Evolutionary conservation across 1,139 yeast species (phyloP).

Genomic region (Hansenula anomala): DNA sequence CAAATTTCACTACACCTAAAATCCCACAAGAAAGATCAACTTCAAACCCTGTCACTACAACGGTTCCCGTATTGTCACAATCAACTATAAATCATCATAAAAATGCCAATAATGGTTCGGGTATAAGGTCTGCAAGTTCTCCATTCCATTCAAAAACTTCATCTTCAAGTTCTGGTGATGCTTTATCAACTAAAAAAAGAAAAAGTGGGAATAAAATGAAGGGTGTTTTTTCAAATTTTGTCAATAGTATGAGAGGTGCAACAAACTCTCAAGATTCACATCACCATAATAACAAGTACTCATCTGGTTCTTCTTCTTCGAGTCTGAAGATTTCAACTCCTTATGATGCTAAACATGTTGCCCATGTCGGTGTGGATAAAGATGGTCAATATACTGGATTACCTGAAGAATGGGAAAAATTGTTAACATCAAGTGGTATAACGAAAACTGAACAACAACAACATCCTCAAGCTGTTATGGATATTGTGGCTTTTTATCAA

Average conservation of each 20-base stretch:
- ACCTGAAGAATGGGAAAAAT: slow-evolving; percentile 88
- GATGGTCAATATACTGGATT: slow-evolving; percentile 86
- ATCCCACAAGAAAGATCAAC: slow-evolving; percentile 10
- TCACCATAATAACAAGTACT: slow-evolving; percentile 21
- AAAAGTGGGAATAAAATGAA: slow-evolving; percentile 36
- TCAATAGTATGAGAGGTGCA: slow-evolving; percentile 36
- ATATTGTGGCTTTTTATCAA: slow-evolving; percentile 84
- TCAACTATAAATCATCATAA: slow-evolving; percentile 7
- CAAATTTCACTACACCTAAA: slow-evolving; percentile 11
- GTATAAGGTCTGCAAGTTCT: slow-evolving; percentile 17
- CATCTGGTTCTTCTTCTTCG: slow-evolving; percentile 26
- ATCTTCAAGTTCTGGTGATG: slow-evolving; percentile 1
- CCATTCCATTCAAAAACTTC: slow-evolving; percentile 13
- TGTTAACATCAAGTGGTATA: slow-evolving; percentile 82
- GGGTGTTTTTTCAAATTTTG: slow-evolving; percentile 45
- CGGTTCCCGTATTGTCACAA: slow-evolving; percentile 13
- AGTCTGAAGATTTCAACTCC: slow-evolving; percentile 77
- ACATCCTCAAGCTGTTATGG: slow-evolving; percentile 93
- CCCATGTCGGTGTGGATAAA: slow-evolving; percentile 86
- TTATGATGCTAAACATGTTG: slow-evolving; percentile 83
- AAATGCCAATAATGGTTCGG: too few species aligned
- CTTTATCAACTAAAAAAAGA: slow-evolving; percentile 17
- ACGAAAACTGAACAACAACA: slow-evolving; percentile 79
- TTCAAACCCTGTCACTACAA: slow-evolving; percentile 17
- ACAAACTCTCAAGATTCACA: slow-evolving; percentile 19